Evolutionary conservation across 2,329 filamentous ascomycete genomes (phyloP).

Genomic region (Harringtonia aguacate): DNA sequence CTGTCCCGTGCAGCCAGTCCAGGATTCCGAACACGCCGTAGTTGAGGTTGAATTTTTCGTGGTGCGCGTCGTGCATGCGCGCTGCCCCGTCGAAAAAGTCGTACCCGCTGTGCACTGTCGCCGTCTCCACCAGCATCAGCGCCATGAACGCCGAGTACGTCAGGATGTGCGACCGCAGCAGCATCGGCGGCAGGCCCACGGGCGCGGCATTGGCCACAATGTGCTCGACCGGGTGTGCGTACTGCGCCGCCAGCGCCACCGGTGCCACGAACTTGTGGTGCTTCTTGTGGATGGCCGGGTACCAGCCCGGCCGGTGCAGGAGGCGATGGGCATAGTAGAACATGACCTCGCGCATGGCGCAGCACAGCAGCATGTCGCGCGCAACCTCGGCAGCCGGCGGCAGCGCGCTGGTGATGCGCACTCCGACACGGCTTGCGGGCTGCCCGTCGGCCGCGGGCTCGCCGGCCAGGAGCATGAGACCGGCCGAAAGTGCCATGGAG

Average conservation of each 20-base stretch:
- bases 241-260: slow-evolving; percentile 43
- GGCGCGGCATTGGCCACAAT: slow-evolving; percentile 42
- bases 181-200: slow-evolving; percentile 34
- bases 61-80: slow-evolving; percentile 43
- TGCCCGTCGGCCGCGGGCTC: background rate
- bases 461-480: slow-evolving; percentile 7
- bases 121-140: slow-evolving; percentile 38
- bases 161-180: slow-evolving; percentile 37
- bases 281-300: slow-evolving; percentile 40
- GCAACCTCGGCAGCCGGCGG: slow-evolving; percentile 25
- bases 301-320: slow-evolving; percentile 36
- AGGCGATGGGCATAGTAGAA: slow-evolving; percentile 48
- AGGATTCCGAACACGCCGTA: slow-evolving; percentile 41
- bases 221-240: slow-evolving; percentile 46
- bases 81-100: slow-evolving; percentile 39
- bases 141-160: slow-evolving; percentile 40
- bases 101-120: slow-evolving; percentile 46
- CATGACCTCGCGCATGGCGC: slow-evolving; percentile 33
- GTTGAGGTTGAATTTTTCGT: slow-evolving; percentile 44
- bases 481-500: slow-evolving; percentile 21
- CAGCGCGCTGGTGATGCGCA: slow-evolving; percentile 25
- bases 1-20: slow-evolving; percentile 45
- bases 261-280: slow-evolving; percentile 47
- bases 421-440: slow-evolving; percentile 10
- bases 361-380: slow-evolving; percentile 28